Percentiles rank a stretch among this genome's conserved stretches.
These are phyloP conservation scores for Cladobotryum mycophilum DNA, from an alignment of 2,329 filamentous ascomycete species.

Conservation along the genomic window DNA sequence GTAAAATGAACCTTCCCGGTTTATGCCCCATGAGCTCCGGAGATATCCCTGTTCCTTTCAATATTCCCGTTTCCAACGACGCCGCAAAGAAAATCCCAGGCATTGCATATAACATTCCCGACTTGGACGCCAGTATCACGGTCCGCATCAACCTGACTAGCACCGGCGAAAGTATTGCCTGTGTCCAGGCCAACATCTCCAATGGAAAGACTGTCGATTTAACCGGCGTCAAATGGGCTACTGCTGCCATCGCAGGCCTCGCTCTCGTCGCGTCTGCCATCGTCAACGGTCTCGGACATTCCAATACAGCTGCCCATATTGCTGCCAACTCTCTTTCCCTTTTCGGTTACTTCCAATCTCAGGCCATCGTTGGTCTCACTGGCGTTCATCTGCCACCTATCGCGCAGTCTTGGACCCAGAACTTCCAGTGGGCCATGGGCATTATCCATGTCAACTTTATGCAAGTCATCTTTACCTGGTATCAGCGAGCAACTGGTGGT, in stretches of 20 bases:
- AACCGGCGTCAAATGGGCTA: constrained; percentile 79
- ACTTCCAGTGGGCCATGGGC: constrained; percentile 97
- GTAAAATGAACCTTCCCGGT: constrained; percentile 59
- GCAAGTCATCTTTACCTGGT: constrained; percentile 86
- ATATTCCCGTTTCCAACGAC: constrained; percentile 49
- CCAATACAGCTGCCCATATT: constrained; percentile 88
- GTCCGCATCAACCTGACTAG: constrained; percentile 70
- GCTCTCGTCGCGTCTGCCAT: constrained; percentile 79
- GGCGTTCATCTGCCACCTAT: constrained; percentile 76
- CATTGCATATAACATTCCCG: constrained; percentile 82
- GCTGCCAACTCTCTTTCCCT: constrained; percentile 86
- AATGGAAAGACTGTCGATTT: constrained; percentile 90
- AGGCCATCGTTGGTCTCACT: constrained; percentile 82
- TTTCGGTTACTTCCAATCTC: constrained; percentile 87
- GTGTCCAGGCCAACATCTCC: constrained; percentile 77
- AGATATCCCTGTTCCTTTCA: constrained; percentile 67
- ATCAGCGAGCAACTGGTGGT: constrained; percentile 85
- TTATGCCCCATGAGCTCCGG: constrained; percentile 88
- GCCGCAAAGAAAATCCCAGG: constrained; percentile 62
- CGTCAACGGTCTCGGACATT: constrained; percentile 84
- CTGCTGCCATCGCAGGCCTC: constrained; percentile 77
- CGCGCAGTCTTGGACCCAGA: constrained; percentile 86
- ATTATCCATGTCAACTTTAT: constrained; percentile 80
- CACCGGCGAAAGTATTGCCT: constrained; percentile 61
- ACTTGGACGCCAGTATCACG: constrained; percentile 78